These are phyloP conservation scores for Hymenotorrendiella dingleyae DNA, from an alignment of 2,329 filamentous ascomycete genomes.

Conservation along the genomic window DNA sequence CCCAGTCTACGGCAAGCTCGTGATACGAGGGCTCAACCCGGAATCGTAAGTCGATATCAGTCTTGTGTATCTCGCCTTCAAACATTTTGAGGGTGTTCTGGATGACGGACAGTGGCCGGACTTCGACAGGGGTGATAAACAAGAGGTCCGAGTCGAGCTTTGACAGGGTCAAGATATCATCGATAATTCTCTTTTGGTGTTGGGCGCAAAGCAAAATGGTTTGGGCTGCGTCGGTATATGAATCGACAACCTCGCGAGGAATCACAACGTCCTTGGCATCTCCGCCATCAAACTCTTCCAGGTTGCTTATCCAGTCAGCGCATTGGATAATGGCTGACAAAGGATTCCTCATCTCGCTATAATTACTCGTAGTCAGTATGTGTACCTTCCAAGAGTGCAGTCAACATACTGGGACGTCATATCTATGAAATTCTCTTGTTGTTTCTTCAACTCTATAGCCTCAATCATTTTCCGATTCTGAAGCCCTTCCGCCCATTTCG, in stretches of 20 bases:
- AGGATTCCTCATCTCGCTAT: slow-evolving; percentile 62
- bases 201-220: slow-evolving; percentile 71
- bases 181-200: slow-evolving; percentile 70
- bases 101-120: slow-evolving; percentile 60
- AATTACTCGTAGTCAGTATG: slow-evolving; percentile 3
- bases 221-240: slow-evolving; percentile 64
- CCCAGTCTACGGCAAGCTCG: slow-evolving; percentile 59
- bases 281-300: slow-evolving; percentile 31
- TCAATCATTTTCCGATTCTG: slow-evolving; percentile 41
- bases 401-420: slow-evolving; percentile 45
- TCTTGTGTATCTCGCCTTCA: slow-evolving; percentile 63
- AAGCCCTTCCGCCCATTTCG: slow-evolving; percentile 23
- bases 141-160: slow-evolving; percentile 68
- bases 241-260: slow-evolving; percentile 42
- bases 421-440: slow-evolving; percentile 78
- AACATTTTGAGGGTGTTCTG: slow-evolving; percentile 70
- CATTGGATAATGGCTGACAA: slow-evolving; percentile 69
- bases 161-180: slow-evolving; percentile 58
- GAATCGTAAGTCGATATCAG: slow-evolving; percentile 64
- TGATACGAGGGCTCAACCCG: slow-evolving; percentile 61
- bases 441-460: slow-evolving; percentile 53
- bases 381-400: neutral
- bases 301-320: slow-evolving; percentile 60
- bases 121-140: slow-evolving; percentile 62
- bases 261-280: slow-evolving; percentile 26